Conservation (phyloP, 768 basidiomycete species). For the Russula emetica region DNA sequence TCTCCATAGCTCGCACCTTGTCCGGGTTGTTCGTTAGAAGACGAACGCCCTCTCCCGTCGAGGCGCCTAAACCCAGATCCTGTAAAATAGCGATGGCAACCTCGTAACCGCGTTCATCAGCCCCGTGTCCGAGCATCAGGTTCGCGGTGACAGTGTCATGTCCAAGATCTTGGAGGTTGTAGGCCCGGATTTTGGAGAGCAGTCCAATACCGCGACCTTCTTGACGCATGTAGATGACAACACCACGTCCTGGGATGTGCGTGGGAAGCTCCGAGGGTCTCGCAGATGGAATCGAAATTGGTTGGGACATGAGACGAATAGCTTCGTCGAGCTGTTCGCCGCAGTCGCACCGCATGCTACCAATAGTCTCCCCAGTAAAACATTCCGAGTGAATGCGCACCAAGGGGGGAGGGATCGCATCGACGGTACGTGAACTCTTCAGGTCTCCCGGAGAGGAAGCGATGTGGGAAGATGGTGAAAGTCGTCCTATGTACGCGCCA, state of each 20-base stretch:
- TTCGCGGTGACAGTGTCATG: conserved; percentile 99
- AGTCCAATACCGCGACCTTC: conserved; percentile 97
- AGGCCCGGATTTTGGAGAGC: conserved; percentile 91
- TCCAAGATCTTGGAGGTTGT: conserved; percentile 96
- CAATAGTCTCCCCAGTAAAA: conserved; percentile 97
- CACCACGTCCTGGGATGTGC: conserved; percentile 78
- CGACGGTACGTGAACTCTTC: conserved; percentile 21
- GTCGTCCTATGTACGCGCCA: conserved; percentile 87
- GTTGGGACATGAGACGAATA: conserved; percentile 79
- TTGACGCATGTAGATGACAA: conserved; percentile 91
- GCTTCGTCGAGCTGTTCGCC: conserved; percentile 98
- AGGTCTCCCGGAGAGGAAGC: conserved; percentile 33
- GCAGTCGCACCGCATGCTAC: conserved; percentile 98
- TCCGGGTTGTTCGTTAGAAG: conserved; percentile 97
- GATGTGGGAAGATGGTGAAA: conserved; percentile 49
- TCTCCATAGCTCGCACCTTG: conserved; percentile 83
- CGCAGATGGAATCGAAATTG: conserved; percentile 47
- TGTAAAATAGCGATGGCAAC: conserved; percentile 85
- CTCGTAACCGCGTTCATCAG: conserved; percentile 91
- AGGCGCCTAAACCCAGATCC: conserved; percentile 73
- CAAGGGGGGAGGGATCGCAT: conserved; percentile 64
- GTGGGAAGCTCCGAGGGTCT: conserved; percentile 34
- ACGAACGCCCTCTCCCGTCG: conserved; percentile 55
- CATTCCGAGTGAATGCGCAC: conserved; percentile 98
- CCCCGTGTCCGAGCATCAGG: conserved; percentile 87